Base-by-base conservation (phyloP, 257 asterid species). In the Sherardia arvensis region DNA sequence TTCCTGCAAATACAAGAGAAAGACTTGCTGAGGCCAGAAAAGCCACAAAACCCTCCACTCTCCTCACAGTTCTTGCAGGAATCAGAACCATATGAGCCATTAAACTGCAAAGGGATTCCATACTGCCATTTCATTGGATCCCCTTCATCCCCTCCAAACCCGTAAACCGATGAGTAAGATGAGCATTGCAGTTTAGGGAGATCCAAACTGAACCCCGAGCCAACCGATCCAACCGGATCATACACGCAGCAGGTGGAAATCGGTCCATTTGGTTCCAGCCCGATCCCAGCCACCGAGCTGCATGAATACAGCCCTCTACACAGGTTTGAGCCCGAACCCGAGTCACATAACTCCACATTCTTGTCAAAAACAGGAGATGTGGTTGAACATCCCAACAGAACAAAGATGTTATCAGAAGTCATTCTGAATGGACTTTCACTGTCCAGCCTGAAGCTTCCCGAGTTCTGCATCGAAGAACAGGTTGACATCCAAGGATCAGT, bases 131-230 rank as follows among this genome's bases (percentile, higher is more conserved):
- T 87, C 91, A 77, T 75, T 1, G 95, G 95, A 61, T 87, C 74
- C 9, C 89, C 95, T 66, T 87, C 87, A 45, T 76, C 79, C 58
- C 91, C 95, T 1, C 95, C 95, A 23, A 87, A 87, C 0, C 95
- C 95, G 67, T 77, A 78, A 4, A 87, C 59, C 15, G 86, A 74
- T 2, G 95, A 71, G 63, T 84, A 87, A 49, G 95, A 82, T 29
- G 89, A 82, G 43, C 95, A 80, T 36, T 87, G 95, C 61, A 86
- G 89, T 79, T 81, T 86, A 53, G 95, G 89, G 11, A 86, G 85
- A 72, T 77, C 85, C 78, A 86, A 61, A 36, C 86, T 82, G 30
- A 43, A 66, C 61, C 78, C 77, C 9, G 76, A 67, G 23, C 91
- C 85, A 47, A 53, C 33, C n/a, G 67, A 61, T 53, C 45, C 65